Evolutionary conservation across 192 early-diverging fungal species (phyloP).

Genomic region (Coemansia sp.): DNA sequence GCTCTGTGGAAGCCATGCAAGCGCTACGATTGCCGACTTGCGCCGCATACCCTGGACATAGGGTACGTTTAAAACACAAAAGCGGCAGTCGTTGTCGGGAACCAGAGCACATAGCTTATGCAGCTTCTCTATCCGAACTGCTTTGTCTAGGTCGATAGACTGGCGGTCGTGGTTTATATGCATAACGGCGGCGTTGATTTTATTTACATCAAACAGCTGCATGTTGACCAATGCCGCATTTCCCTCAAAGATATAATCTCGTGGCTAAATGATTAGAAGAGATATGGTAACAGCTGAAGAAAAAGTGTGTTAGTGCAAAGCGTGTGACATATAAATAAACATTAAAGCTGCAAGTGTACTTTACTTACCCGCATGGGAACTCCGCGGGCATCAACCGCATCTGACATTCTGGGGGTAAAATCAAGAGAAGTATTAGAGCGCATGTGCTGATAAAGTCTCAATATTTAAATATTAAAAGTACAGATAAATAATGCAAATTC

Average conservation of each 20-base stretch:
- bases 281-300: neutral
- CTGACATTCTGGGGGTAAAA: no score
- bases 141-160: neutral
- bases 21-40: neutral
- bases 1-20: constrained; percentile 18
- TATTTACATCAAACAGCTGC: constrained; percentile 11
- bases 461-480: neutral
- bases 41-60: neutral
- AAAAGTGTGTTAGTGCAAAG: neutral
- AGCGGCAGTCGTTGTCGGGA: constrained; percentile 1
- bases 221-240: constrained; percentile 13
- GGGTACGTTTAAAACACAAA: neutral
- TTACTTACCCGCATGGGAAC: no score
- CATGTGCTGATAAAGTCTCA: neutral
- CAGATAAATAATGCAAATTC: neutral
- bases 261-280: constrained; percentile 1
- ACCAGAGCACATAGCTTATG: neutral
- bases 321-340: no score
- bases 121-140: neutral
- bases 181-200: constrained; percentile 10
- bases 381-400: no score
- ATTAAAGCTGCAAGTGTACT: no score
- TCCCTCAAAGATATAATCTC: constrained; percentile 11
- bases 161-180: constrained; percentile 9
- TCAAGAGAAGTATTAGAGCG: neutral